Conservation (phyloP, 2,329 filamentous ascomycete species). For the Pestalotiopsis sp. region DNA sequence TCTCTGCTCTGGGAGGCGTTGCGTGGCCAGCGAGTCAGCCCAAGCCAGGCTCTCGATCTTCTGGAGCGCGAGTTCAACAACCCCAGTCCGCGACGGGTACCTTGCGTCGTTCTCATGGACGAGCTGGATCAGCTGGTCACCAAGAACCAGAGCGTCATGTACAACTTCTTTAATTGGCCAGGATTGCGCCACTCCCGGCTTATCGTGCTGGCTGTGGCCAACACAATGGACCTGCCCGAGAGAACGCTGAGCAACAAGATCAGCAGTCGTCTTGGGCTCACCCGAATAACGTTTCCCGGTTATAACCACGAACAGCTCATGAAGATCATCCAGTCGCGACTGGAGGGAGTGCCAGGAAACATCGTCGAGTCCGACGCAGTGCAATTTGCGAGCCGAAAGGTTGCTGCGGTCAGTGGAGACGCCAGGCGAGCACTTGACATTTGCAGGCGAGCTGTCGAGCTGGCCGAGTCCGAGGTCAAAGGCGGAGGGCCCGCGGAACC, state of each 20-base stretch:
- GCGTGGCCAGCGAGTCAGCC: slow-evolving; percentile 89
- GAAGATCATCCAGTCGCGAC: slow-evolving; percentile 93
- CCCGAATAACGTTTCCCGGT: slow-evolving; percentile 93
- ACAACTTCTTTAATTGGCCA: slow-evolving; percentile 99
- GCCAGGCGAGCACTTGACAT: slow-evolving; percentile 92
- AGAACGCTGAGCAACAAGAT: slow-evolving; percentile 98
- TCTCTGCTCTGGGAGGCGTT: slow-evolving; percentile 94
- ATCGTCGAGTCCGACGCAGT: slow-evolving; percentile 93
- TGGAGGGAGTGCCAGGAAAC: slow-evolving; percentile 84
- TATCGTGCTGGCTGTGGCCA: slow-evolving; percentile 95
- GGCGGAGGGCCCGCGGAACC: slow-evolving; percentile 43
- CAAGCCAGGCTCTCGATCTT: slow-evolving; percentile 87
- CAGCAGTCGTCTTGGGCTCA: slow-evolving; percentile 85
- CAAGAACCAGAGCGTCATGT: slow-evolving; percentile 99
- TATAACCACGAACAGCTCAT: slow-evolving; percentile 98
- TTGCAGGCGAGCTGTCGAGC: slow-evolving; percentile 90
- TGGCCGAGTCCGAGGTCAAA: slow-evolving; percentile 75
- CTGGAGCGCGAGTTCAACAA: slow-evolving; percentile 91
- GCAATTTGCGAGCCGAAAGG: slow-evolving; percentile 95
- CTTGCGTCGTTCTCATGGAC: slow-evolving; percentile 97
- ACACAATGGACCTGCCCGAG: slow-evolving; percentile 98
- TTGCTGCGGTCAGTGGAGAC: slow-evolving; percentile 94
- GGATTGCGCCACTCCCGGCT: slow-evolving; percentile 86
- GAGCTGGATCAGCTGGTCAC: slow-evolving; percentile 97
- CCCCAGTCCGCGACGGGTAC: slow-evolving; percentile 86